These are phyloP conservation scores for Penicillium sp. DNA, from an alignment of 2,329 filamentous ascomycete genomes.

Conservation along the genomic window DNA sequence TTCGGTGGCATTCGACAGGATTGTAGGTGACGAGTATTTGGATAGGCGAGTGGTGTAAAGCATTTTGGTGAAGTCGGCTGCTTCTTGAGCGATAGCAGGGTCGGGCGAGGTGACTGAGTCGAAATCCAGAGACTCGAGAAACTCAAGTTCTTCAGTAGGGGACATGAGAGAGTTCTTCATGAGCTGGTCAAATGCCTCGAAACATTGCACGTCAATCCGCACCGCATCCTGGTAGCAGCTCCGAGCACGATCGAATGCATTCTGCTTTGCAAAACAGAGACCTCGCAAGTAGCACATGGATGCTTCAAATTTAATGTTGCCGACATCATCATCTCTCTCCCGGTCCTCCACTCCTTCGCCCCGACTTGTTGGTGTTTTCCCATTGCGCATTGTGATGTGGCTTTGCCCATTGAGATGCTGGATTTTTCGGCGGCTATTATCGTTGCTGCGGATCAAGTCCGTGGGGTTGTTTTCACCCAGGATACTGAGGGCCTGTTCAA, in stretches of 20 bases:
- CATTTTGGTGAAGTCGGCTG: slow-evolving; percentile 90
- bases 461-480: slow-evolving; percentile 93
- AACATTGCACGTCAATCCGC: slow-evolving; percentile 95
- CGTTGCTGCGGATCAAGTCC: slow-evolving; percentile 74
- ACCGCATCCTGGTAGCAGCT: slow-evolving; percentile 99
- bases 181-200: slow-evolving; percentile 95
- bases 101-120: slow-evolving; percentile 73
- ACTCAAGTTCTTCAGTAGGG: slow-evolving; percentile 85
- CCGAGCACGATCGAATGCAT: slow-evolving; percentile 94
- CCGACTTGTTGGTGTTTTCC: slow-evolving; percentile 49
- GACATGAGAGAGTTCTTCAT: slow-evolving; percentile 94
- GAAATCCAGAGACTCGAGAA: slow-evolving; percentile 86
- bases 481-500: slow-evolving; percentile 80
- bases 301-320: slow-evolving; percentile 83
- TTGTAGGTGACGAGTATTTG: slow-evolving; percentile 85
- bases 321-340: slow-evolving; percentile 63
- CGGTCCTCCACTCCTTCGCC: slow-evolving; percentile 61
- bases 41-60: slow-evolving; percentile 94
- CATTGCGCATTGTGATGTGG: slow-evolving; percentile 51
- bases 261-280: slow-evolving; percentile 93
- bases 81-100: slow-evolving; percentile 72
- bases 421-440: slow-evolving; percentile 67
- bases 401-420: slow-evolving; percentile 62
- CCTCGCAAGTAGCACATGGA: slow-evolving; percentile 96
- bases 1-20: slow-evolving; percentile 83